These are phyloP conservation scores for Rhizoclosmatium hyalinum DNA, from an alignment of 371 early-diverging fungal species.

Conservation along the genomic window DNA sequence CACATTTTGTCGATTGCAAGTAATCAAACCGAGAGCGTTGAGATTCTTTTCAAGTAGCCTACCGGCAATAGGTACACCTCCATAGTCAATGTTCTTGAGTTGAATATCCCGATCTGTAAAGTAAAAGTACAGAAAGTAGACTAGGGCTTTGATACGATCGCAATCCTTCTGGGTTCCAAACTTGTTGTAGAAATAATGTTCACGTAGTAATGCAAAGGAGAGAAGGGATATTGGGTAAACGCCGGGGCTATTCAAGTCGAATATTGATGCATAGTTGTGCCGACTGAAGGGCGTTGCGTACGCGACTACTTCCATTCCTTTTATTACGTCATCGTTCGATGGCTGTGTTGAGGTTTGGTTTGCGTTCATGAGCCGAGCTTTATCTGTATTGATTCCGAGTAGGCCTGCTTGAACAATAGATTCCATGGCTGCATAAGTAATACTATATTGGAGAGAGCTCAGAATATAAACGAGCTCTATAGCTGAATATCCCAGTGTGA, in stretches of 20 bases:
- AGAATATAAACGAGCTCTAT: slow-evolving; percentile 5
- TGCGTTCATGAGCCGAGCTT: no score
- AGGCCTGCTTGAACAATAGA: neutral
- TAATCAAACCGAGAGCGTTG: neutral
- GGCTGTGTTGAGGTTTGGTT: neutral
- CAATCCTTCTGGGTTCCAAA: neutral
- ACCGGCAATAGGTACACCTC: neutral
- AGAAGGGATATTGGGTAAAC: neutral
- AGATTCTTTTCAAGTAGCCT: neutral
- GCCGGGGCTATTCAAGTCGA: neutral
- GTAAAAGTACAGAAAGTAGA: neutral
- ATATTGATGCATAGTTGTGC: neutral
- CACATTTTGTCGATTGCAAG: slow-evolving; percentile 8
- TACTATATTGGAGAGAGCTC: neutral
- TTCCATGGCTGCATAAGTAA: slow-evolving; percentile 11
- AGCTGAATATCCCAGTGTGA: neutral
- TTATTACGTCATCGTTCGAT: neutral
- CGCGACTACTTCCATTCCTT: neutral
- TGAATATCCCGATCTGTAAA: neutral
- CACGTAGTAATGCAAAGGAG: neutral
- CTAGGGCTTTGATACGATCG: neutral
- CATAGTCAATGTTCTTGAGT: neutral
- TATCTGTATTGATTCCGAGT: neutral
- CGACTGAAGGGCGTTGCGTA: neutral
- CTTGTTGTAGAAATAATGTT: slow-evolving; percentile 3